Base-by-base conservation (phyloP, 768 basidiomycete genomes). In the Leucosporidium scottii region DNA sequence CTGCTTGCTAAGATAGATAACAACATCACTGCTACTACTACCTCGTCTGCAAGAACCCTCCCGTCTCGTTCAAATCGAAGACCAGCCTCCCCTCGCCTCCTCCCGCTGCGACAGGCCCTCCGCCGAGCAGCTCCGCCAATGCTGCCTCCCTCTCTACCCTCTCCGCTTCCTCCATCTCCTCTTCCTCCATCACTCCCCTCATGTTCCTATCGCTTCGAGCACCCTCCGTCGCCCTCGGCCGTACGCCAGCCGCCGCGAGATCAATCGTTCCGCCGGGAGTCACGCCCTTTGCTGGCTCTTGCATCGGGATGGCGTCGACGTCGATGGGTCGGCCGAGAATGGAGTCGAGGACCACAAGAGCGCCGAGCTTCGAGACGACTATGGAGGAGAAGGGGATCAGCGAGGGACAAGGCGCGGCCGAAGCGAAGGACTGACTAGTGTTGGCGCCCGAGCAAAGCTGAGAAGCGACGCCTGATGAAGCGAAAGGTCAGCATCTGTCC, bases 301-400 rank as follows among this genome's bases (percentile, higher is more conserved):
- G 74, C 61, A 61, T 70, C 27, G 76, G 75, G 12, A 81, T 76
- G 20, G 75, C 76, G 62, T 82, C 79, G 59, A 76, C 71, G 66
- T 82, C 80, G 60, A 81, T 79, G 2, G 78, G 75, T 4, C 77
- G 72, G 18, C 78, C 83, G 23, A 90, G 82, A 20, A 91, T 66
- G 5, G 65, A 53, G 55, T 66, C 61, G 59, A 72, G 71, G 20
- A 72, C 67, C 56, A 72, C 65, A 49, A 72, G 77, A 23, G 82
- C 82, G 54, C 83, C 48, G 59, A 65, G 62, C 61, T 72, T 72
- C 20, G 64, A 66, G 39, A 72, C 67, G 54, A 72, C 39, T 44
- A 13, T 44, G 39, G 15, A 12, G 10, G 13, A 15, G 34, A 12
- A 44, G 13, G 34, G 15, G 39, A 17, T 44, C 15, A 44, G 39